Evolutionary conservation across 257 asterid species (phyloP), one percentile per base, ranked within the genome.

Genomic region (Rauvolfia tetraphylla): DNA sequence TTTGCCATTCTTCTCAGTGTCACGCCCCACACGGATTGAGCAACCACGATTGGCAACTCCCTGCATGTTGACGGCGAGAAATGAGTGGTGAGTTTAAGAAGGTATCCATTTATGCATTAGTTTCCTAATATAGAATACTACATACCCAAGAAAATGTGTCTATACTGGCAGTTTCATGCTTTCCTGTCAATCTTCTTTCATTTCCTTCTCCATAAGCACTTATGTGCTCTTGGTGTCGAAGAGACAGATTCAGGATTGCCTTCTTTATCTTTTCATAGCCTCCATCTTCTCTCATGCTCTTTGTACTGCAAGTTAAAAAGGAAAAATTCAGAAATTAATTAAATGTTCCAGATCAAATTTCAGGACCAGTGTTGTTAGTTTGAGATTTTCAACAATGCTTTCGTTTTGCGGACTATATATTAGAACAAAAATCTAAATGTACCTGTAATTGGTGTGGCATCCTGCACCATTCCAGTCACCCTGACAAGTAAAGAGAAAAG

Each of bases 391-490:
- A 25, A 17, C 44, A 48, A 48, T 57, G 65, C 51, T 59, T 42
- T 29, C 7, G 38, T 8, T 51, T 11, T 25, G 15, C 53, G 13
- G 11, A 14, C 27, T 1, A 15, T 17, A 8, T 4, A 15, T 51
- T 62, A 25, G 59, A 71, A 57, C 12, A 34, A 63, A 65, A 75
- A 65, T 34, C 36, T 15, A 79, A 78, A 54, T 62, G 68, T 86
- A 92, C 98, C 98, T 92, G 80, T 87, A 94, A 59, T 94, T 94
- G 79, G 98, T 89, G 87, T 94, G 98, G 82, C 93, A 87, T 77
- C 97, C 98, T 34, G 98, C 98, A 67, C 98, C 98, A 46, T 94
- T 94, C 98, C 98, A 94, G 89, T 94, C 98, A 75, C 98, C 98
- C 97, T 94, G 79, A 8, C 69, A 68, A 56, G 79, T 62, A 27